Evolutionary conservation across 1,284 basidiomycete species (phyloP), one percentile per base, ranked within the genome.

Genomic region (Cryptococcus sp.): DNA sequence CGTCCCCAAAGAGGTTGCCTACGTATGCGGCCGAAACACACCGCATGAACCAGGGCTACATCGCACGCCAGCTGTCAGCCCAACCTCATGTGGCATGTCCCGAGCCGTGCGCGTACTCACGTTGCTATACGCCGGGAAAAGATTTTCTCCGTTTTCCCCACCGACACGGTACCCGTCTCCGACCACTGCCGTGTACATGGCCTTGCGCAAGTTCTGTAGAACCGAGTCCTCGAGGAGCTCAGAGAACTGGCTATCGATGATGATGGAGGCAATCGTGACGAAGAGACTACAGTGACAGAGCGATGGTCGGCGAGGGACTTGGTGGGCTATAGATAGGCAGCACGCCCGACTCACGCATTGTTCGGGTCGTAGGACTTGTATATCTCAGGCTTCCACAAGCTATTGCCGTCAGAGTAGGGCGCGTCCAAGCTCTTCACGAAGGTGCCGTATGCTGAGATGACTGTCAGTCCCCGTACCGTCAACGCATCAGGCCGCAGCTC

Each of bases 351-450:
- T 50, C 21, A 60, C 56, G 50, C 55, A 39, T 57, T 61, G 43
- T 64, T 64, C 6, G 60, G 56, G 48, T 64, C 62, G 50, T 61
- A 63, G 4, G 62, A 61, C 20, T 63, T 45, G 56, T 63, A 63
- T 21, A 58, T 59, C 56, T 60, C 42, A 2, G 45, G 28, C 6
- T 33, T 33, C 51, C 55, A 57, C 2, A 60, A 46, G 7, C n/a
- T 21, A 1, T 24, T 15, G 18, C 49, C 58, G 13, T 36, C 39
- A 1, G 53, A 33, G 38, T 35, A 52, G n/a, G 55, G 58, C 12
- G 50, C 42, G 5, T 18, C 20, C 1, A 36, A 35, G 21, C 23
- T 15, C 5, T 51, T 36, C 33, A 52, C 52, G 59, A 61, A 61
- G 9, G 52, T 61, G 21, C 59, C 55, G 18, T 52, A 57, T 35